Evolutionary conservation across 2,329 filamentous ascomycete genomes (phyloP).

Genomic region (Lizonia empirigonia): DNA sequence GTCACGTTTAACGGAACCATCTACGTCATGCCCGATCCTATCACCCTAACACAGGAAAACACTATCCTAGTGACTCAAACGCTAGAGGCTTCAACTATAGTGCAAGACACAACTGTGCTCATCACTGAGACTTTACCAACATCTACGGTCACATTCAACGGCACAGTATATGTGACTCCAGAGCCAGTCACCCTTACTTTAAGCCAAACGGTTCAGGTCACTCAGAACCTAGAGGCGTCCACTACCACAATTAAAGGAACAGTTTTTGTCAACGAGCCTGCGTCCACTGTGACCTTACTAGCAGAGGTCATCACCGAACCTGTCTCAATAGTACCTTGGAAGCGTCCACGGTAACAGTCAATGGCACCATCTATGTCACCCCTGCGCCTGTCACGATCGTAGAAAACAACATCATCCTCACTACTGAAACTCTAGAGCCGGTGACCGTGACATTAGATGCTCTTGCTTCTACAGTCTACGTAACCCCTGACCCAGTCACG

Average conservation of each 20-base stretch:
- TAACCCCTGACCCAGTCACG: constrained; percentile 1
- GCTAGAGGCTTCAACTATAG: neutral
- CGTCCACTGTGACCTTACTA: neutral
- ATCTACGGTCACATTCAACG: neutral
- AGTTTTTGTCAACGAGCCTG: neutral
- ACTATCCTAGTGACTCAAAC: neutral
- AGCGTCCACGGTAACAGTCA: neutral
- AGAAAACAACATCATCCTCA: constrained; percentile 6
- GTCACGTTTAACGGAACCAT: constrained; percentile 7
- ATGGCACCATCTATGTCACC: neutral
- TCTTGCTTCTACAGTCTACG: neutral
- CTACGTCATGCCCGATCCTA: neutral
- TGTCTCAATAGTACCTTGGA: neutral
- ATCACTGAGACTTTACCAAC: neutral
- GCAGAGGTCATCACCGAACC: neutral
- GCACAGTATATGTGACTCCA: neutral
- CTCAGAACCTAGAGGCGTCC: neutral
- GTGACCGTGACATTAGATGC: constrained; percentile 1
- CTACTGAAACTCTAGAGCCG: constrained; percentile 4
- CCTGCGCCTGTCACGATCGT: constrained; percentile 3
- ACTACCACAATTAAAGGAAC: neutral
- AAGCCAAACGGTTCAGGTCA: neutral
- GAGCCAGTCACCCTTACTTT: neutral
- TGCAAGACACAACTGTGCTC: neutral
- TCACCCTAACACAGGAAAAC: neutral